phyloP scores from a whole-genome alignment of 768 basidiomycete species.

The Russula dissimulans region DNA sequence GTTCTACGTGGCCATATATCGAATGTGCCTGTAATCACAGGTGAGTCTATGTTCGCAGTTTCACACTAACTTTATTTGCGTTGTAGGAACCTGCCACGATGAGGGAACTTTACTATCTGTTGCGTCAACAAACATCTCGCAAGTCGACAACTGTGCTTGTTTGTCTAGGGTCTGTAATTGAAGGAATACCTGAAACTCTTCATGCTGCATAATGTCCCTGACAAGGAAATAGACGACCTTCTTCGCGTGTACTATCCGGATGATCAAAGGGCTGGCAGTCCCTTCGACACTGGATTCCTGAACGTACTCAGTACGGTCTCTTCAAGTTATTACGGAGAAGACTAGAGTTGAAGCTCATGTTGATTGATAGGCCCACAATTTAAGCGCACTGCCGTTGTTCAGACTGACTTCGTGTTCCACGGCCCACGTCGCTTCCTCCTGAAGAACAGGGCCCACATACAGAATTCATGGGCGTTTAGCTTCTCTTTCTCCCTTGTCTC shows the following conservation, averaged over 20 bases:
- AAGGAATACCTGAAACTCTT: conserved; percentile 12
- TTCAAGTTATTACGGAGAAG: neutral
- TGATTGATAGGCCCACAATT: conserved; percentile 10
- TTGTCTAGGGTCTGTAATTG: neutral
- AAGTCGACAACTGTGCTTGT: neutral
- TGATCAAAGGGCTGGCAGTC: conserved; percentile 10
- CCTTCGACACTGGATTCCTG: conserved; percentile 17
- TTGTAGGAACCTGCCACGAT: conserved; percentile 43
- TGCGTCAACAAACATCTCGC: conserved; percentile 26
- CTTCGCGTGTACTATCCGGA: conserved; percentile 22
- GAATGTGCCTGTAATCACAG: conserved; percentile 20
- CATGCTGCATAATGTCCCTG: conserved; percentile 22
- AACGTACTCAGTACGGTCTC: conserved; percentile 24
- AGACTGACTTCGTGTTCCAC: conserved; percentile 18
- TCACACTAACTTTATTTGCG: neutral
- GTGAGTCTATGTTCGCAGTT: neutral
- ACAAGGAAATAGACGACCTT: conserved; percentile 15
- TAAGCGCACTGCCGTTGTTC: conserved; percentile 15
- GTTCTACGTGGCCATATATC: conserved; percentile 20
- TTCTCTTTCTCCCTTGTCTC: too few species aligned
- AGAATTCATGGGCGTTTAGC: conserved; percentile 17
- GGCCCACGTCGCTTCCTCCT: conserved; percentile 16
- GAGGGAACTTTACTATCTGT: conserved; percentile 42
- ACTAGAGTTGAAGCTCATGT: neutral
- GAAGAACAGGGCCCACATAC: conserved; percentile 2